Conservation (phyloP, 2,329 filamentous ascomycete genomes). For the Fusarium agapanthi region DNA sequence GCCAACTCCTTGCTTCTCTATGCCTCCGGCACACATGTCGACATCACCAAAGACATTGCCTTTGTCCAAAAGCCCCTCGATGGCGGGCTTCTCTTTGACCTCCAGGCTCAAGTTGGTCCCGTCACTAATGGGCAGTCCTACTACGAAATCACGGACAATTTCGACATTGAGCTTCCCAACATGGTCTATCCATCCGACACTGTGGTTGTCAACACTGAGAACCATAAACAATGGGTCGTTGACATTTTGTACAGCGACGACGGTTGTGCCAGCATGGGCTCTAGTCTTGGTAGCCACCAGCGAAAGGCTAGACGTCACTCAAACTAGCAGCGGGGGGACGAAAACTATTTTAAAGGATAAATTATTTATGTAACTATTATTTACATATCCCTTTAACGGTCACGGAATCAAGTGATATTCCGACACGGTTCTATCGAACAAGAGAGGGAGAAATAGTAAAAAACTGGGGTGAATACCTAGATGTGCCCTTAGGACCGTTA, state of each 20-base stretch:
- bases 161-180: neutral
- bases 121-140: neutral
- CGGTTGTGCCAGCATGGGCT: neutral
- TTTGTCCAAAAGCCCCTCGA: neutral
- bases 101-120: neutral
- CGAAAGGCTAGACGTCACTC: neutral
- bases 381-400: no score
- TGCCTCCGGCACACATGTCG: neutral
- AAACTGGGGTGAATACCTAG: no score
- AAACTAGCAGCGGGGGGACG: no score
- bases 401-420: no score
- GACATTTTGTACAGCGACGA: neutral
- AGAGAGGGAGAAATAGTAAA: no score
- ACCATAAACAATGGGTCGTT: neutral
- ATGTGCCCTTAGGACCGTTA: no score
- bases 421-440: no score
- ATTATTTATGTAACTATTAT: no score
- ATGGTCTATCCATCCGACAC: neutral
- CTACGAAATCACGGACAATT: neutral
- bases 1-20: neutral
- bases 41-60: neutral
- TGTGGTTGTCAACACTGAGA: neutral
- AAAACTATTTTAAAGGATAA: no score
- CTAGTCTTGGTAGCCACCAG: neutral
- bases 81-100: neutral